phyloP scores from a whole-genome alignment of 2,329 filamentous ascomycete genomes.

The Botrytis fabae region DNA sequence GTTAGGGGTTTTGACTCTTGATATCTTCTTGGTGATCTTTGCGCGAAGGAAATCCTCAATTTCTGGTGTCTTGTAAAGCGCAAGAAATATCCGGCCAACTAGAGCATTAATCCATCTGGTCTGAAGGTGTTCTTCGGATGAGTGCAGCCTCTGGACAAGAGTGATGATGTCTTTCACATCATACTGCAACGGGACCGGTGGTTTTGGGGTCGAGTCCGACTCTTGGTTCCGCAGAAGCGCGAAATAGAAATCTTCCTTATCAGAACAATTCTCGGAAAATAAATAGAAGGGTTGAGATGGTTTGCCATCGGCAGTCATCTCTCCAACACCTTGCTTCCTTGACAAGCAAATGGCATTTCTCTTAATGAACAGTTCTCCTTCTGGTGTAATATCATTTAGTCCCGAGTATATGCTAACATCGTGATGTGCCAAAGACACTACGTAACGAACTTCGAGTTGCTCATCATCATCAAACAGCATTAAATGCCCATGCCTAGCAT shows the following conservation, averaged over 20 bases:
- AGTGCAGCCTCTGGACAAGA: conserved; percentile 86
- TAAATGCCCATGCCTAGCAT: conserved; percentile 77
- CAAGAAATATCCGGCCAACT: conserved; percentile 83
- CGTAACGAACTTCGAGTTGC: conserved; percentile 92
- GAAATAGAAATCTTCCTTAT: conserved; percentile 98
- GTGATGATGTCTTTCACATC: conserved; percentile 85
- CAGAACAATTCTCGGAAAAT: conserved; percentile 92
- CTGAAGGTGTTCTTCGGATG: conserved; percentile 85
- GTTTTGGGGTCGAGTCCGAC: conserved; percentile 58
- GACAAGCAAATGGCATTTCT: conserved; percentile 82
- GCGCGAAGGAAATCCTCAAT: conserved; percentile 75
- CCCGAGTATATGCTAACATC: conserved; percentile 82
- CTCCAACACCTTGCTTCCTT: conserved; percentile 58
- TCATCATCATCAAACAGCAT: conserved; percentile 98
- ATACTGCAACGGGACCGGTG: conserved; percentile 72
- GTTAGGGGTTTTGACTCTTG: conserved; percentile 85
- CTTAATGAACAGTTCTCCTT: conserved; percentile 95
- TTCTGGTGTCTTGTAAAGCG: conserved; percentile 80
- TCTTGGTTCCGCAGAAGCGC: conserved; percentile 84
- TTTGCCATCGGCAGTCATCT: conserved; percentile 55
- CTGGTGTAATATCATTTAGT: conserved; percentile 67
- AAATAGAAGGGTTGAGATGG: conserved; percentile 84
- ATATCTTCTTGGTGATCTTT: conserved; percentile 95
- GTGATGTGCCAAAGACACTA: conserved; percentile 89
- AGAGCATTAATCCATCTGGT: conserved; percentile 93